phyloP scores from a whole-genome alignment of 768 basidiomycete genomes.

The Boletus fagicola region DNA sequence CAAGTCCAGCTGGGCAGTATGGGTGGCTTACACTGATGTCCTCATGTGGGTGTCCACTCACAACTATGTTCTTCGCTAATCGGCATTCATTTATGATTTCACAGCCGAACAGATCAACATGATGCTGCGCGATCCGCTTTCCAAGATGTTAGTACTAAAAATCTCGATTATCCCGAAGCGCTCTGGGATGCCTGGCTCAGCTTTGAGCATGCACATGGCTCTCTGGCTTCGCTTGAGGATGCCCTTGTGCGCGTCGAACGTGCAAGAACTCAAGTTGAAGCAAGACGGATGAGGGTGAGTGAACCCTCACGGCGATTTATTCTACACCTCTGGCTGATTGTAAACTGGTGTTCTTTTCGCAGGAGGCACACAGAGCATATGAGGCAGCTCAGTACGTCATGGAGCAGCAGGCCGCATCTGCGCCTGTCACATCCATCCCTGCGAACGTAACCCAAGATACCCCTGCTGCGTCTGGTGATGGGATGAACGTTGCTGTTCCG shows the following conservation, averaged over 20 bases:
- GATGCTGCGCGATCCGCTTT: conserved; percentile 68
- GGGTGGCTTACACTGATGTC: conserved; percentile 72
- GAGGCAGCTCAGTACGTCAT: conserved; percentile 47
- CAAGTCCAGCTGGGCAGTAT: conserved; percentile 70
- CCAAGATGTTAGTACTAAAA: conserved; percentile 60
- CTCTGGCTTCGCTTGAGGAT: conserved; percentile 60
- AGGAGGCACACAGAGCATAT: conserved; percentile 66
- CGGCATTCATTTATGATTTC: background rate
- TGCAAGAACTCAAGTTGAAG: conserved; percentile 60
- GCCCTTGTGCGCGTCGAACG: conserved; percentile 64
- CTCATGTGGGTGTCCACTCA: conserved; percentile 53
- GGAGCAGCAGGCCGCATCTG: conserved; percentile 39
- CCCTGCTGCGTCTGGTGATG: conserved; percentile 6
- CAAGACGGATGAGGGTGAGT: conserved; percentile 60
- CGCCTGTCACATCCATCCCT: conserved; percentile 30
- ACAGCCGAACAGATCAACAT: conserved; percentile 51
- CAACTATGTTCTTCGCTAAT: background rate
- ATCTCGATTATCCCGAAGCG: conserved; percentile 93
- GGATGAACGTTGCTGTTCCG: conserved; percentile 44
- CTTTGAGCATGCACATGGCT: conserved; percentile 87
- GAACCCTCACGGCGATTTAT: background rate
- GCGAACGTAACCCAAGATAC: background rate
- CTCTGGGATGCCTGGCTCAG: conserved; percentile 86
- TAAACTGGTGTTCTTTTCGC: background rate
- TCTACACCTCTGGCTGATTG: background rate